Base-by-base conservation (phyloP, 441 rosid species). In the Erysimum cheiri region DNA sequence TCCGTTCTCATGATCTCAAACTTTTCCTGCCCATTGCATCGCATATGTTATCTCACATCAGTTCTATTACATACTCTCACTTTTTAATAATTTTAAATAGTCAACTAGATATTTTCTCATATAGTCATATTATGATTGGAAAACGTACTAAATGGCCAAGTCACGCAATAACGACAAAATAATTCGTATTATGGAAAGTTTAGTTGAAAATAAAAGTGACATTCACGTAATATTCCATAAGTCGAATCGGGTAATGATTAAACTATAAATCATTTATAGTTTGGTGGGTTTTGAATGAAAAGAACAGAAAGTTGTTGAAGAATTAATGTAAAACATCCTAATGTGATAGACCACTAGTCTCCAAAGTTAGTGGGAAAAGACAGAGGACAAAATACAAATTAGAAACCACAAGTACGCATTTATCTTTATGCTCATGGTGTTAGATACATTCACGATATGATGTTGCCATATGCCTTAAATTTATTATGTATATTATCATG, bases 21-120 rank as follows among this genome's bases (percentile, higher is more conserved):
- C 79, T 58, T 83, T 83, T 54, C 85, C 83, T 22, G 83, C 83
- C 84, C 89, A 88, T 55, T 85, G 82, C 88, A 88, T 81, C 0
- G 32, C 82, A 41, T 80, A 87, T 5, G 74, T 66, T 41, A 78
- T 78, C 67, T 66, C n/a, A n/a, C n/a, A n/a, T n/a, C n/a, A n/a
- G n/a, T n/a, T n/a, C n/a, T n/a, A n/a, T n/a, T n/a, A n/a, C n/a
- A n/a, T n/a, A n/a, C n/a, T n/a, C n/a, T n/a, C n/a, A n/a, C n/a
- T n/a, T n/a, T n/a, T n/a, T n/a, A n/a, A n/a, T n/a, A n/a, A n/a
- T n/a, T n/a, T n/a, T n/a, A n/a, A n/a, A n/a, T n/a, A n/a, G n/a
- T n/a, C n/a, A n/a, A n/a, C n/a, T n/a, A n/a, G n/a, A n/a, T n/a
- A n/a, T n/a, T n/a, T n/a, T n/a, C n/a, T n/a, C n/a, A n/a, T n/a